Evolutionary conservation across 768 basidiomycete species (phyloP).

Genomic region (Porpolomopsis calyptriformis): DNA sequence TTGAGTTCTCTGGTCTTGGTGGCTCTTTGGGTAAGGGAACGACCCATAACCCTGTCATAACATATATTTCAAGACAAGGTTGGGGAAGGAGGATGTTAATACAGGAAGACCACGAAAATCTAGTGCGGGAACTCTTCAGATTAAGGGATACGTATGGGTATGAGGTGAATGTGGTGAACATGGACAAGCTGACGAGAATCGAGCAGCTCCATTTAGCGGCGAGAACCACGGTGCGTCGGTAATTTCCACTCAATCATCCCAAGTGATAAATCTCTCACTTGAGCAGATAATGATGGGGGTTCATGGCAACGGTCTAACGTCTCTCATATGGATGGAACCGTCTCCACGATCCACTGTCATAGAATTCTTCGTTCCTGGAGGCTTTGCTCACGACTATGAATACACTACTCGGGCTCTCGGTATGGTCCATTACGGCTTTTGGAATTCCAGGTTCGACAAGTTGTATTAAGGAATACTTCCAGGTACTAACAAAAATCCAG

Average conservation of each 20-base stretch:
- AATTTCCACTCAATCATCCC: not conserved
- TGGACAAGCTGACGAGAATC: conserved; percentile 68
- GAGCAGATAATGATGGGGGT: conserved; percentile 86
- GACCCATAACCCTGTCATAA: conserved; percentile 64
- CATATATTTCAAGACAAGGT: conserved; percentile 81
- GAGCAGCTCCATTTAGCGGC: conserved; percentile 78
- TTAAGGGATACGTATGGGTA: conserved; percentile 64
- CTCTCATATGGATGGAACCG: conserved; percentile 88
- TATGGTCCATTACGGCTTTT: conserved; percentile 78
- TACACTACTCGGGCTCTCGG: conserved; percentile 74
- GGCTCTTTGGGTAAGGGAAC: conserved; percentile 34
- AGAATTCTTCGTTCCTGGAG: conserved; percentile 80
- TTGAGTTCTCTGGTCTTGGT: conserved; percentile 57
- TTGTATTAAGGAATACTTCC: not conserved
- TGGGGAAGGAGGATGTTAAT: conserved; percentile 83
- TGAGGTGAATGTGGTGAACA: conserved; percentile 80
- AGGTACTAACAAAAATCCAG: conserved; percentile 24
- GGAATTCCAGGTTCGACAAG: conserved; percentile 52
- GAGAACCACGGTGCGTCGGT: conserved; percentile 65
- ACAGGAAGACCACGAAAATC: conserved; percentile 61
- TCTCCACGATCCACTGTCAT: conserved; percentile 76
- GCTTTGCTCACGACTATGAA: conserved; percentile 82
- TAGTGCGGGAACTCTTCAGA: conserved; percentile 64
- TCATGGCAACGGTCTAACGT: conserved; percentile 85
- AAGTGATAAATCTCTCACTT: not conserved